phyloP scores from a whole-genome alignment of 495 filamentous ascomycete genomes.

The Xylaria flabelliformis region DNA sequence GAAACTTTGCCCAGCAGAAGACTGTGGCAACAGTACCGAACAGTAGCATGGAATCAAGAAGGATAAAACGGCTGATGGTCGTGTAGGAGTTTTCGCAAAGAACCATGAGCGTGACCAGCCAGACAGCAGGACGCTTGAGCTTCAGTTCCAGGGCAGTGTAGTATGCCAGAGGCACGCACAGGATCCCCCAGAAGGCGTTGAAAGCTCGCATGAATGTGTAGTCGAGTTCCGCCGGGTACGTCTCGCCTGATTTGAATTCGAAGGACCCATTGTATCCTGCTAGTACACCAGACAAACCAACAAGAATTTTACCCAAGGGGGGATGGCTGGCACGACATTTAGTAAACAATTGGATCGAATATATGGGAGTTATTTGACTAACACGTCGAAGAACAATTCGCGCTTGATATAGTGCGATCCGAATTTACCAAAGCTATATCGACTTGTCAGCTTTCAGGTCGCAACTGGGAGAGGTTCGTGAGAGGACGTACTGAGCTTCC shows the following conservation, averaged over 20 bases:
- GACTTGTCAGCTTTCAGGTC: conserved; percentile 38
- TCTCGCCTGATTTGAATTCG: conserved; percentile 98
- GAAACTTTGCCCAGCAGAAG: conserved; percentile 95
- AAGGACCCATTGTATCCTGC: conserved; percentile 99
- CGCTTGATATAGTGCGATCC: conserved; percentile 98
- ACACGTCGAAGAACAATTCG: conserved; percentile 99
- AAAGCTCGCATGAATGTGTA: conserved; percentile 99
- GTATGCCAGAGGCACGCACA: conserved; percentile 93
- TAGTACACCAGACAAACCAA: conserved; percentile 92
- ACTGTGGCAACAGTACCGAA: conserved; percentile 98
- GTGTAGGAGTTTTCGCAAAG: conserved; percentile 98
- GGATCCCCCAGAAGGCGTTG: conserved; percentile 91
- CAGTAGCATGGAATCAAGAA: conserved; percentile 96
- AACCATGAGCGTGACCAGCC: conserved; percentile 96
- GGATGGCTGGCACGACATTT: conserved; percentile 63
- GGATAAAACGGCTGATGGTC: conserved; percentile 96
- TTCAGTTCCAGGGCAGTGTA: conserved; percentile 91
- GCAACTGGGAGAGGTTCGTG: conserved; percentile 20
- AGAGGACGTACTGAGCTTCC: conserved; percentile 43
- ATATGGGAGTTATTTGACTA: conserved; percentile 34
- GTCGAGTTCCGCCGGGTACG: conserved; percentile 89
- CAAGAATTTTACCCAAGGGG: conserved; percentile 96
- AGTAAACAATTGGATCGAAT: not conserved
- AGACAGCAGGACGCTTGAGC: conserved; percentile 83
- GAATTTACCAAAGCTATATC: conserved; percentile 92